Conservation (phyloP, 2,329 filamentous ascomycete genomes). For the Epichloe scottii region DNA sequence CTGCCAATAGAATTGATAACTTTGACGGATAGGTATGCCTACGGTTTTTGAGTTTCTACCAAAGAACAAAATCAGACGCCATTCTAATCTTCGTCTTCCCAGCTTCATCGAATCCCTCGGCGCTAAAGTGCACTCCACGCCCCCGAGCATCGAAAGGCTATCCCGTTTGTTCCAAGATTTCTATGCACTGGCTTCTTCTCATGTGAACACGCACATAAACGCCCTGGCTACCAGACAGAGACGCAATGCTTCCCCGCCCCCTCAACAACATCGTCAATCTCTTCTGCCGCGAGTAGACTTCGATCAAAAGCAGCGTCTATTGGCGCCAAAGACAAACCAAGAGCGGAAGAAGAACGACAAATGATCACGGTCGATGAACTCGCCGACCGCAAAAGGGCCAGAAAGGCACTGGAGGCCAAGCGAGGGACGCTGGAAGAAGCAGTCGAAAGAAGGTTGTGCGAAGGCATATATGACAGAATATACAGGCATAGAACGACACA, state of each 20-base stretch:
- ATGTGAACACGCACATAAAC: constrained; percentile 79
- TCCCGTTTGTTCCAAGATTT: constrained; percentile 91
- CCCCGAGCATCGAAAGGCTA: constrained; percentile 70
- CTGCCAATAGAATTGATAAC: constrained; percentile 89
- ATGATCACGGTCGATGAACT: constrained; percentile 88
- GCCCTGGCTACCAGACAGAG: constrained; percentile 63
- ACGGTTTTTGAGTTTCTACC: not conserved
- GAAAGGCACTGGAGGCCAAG: constrained; percentile 68
- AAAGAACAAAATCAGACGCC: not conserved
- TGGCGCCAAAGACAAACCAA: constrained; percentile 37
- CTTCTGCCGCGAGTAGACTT: constrained; percentile 43
- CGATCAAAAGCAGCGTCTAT: constrained; percentile 43
- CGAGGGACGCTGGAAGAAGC: constrained; percentile 72
- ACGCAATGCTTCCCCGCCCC: constrained; percentile 48
- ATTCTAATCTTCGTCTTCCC: not conserved
- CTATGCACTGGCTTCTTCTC: constrained; percentile 66
- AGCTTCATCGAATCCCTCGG: constrained; percentile 87
- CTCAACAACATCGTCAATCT: constrained; percentile 39
- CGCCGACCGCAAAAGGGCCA: constrained; percentile 62
- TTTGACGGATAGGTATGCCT: constrained; percentile 65
- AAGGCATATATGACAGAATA: constrained; percentile 75
- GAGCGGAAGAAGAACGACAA: constrained; percentile 49
- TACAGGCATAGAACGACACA: constrained; percentile 86
- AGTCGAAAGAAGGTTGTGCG: constrained; percentile 74
- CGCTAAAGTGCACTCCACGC: constrained; percentile 74